phyloP scores from a whole-genome alignment of 169 alveolate species.

The Plasmodium blacklocki region DNA sequence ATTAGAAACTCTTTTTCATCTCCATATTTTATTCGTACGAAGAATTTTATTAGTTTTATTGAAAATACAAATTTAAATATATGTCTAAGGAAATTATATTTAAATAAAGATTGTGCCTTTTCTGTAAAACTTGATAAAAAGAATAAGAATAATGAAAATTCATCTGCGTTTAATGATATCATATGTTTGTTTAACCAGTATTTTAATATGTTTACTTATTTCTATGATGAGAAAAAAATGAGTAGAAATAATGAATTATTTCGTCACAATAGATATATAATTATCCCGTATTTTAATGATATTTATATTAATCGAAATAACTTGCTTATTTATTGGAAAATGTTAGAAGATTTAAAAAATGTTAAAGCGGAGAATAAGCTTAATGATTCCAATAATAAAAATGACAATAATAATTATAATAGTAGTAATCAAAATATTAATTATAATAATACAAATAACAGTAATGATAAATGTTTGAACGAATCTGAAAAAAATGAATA shows the following conservation, averaged over 20 bases:
- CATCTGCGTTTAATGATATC: constrained; percentile 31
- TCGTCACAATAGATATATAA: constrained; percentile 35
- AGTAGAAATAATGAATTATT: constrained; percentile 52
- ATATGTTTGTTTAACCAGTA: constrained; percentile 45
- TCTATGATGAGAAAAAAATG: constrained; percentile 47
- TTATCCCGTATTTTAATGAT: constrained; percentile 67
- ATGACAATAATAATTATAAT: constrained; percentile 1
- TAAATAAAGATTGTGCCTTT: constrained; percentile 55
- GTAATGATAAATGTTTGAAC: not conserved
- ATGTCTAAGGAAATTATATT: constrained; percentile 45
- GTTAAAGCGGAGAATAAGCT: not conserved
- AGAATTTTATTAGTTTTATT: constrained; percentile 49
- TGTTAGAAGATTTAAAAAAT: constrained; percentile 15
- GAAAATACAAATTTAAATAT: constrained; percentile 63
- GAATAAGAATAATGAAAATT: constrained; percentile 25
- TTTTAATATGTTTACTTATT: constrained; percentile 50
- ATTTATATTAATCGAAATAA: constrained; percentile 40
- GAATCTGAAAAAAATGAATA: not conserved
- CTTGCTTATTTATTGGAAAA: constrained; percentile 43
- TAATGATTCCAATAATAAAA: not conserved
- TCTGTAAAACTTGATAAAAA: constrained; percentile 53
- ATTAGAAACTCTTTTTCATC: constrained; percentile 69
- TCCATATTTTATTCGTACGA: constrained; percentile 72
- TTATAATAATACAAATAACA: not conserved
- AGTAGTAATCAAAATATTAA: not conserved